These are phyloP conservation scores for Abelmoschus esculentus DNA, from an alignment of 345 rosid genomes.

Conservation along the genomic window DNA sequence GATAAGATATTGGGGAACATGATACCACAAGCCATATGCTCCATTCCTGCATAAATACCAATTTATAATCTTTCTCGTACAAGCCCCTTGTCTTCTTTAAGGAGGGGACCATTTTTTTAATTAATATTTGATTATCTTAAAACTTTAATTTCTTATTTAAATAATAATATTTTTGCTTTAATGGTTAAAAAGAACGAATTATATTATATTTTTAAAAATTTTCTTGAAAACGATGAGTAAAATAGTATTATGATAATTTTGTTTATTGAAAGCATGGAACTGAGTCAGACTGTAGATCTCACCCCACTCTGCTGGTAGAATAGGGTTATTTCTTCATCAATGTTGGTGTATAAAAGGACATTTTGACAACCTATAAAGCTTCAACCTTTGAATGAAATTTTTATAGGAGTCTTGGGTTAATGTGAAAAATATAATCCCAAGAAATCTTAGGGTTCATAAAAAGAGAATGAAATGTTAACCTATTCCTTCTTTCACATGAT, in stretches of 20 bases:
- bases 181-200: not conserved
- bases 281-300: slow-evolving; percentile 6
- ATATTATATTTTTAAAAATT: not conserved
- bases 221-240: not conserved
- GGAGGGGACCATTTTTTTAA: slow-evolving; percentile 3
- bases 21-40: not conserved
- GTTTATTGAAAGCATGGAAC: slow-evolving; percentile 16
- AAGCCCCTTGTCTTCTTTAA: not conserved
- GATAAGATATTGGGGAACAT: not conserved
- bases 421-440: slow-evolving; percentile 16
- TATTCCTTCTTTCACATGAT: not conserved
- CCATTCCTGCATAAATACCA: not conserved
- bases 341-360: slow-evolving; percentile 2
- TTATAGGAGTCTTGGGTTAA: slow-evolving; percentile 2
- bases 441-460: slow-evolving; percentile 1
- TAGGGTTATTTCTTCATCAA: slow-evolving; percentile 8
- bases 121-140: not conserved
- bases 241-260: slow-evolving; percentile 1
- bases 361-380: not conserved
- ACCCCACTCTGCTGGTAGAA: slow-evolving; percentile 8
- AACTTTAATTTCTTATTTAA: not conserved
- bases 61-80: slow-evolving; percentile 7
- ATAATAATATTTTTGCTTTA: not conserved
- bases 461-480: not conserved
- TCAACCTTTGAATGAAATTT: not conserved